Conservation (phyloP, 2,329 filamentous ascomycete genomes). For the Didymella sp. region DNA sequence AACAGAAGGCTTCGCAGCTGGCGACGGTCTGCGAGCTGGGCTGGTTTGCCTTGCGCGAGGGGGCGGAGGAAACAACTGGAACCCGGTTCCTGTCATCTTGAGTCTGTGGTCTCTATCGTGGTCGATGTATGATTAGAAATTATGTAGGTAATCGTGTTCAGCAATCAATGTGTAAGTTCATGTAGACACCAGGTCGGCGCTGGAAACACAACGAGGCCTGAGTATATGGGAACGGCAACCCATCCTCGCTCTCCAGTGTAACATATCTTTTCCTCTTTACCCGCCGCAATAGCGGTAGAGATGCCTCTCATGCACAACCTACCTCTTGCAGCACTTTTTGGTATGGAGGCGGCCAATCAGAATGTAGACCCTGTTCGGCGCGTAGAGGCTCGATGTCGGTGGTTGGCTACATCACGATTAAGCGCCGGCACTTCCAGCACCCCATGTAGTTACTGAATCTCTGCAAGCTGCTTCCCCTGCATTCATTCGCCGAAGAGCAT, state of each 20-base stretch:
- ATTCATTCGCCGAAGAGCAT: constrained; percentile 38
- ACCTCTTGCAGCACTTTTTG: constrained; percentile 37
- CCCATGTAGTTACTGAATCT: constrained; percentile 34
- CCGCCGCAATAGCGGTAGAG: constrained; percentile 44
- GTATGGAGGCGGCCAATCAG: constrained; percentile 42
- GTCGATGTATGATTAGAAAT: constrained; percentile 10
- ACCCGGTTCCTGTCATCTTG: constrained; percentile 45
- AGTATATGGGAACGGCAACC: constrained; percentile 27
- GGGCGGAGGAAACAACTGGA: constrained; percentile 51
- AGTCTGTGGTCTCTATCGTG: constrained; percentile 5
- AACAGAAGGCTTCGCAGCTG: constrained; percentile 37
- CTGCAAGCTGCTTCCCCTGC: constrained; percentile 21
- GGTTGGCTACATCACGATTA: constrained; percentile 45
- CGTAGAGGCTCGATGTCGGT: constrained; percentile 47
- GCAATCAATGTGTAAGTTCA: background rate
- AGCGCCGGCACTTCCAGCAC: constrained; percentile 45
- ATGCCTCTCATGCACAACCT: constrained; percentile 42
- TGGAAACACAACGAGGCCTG: constrained; percentile 5
- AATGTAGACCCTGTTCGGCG: constrained; percentile 40
- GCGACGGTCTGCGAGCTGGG: constrained; percentile 36
- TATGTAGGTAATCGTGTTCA: background rate
- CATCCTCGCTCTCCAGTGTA: constrained; percentile 24
- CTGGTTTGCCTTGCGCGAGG: constrained; percentile 46
- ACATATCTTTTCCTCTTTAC: constrained; percentile 21
- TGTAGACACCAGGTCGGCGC: background rate